Percentiles rank a stretch among this genome's conserved stretches.
Conservation (phyloP, 129 eudicot genomes). For the Flaveria linearis region DNA sequence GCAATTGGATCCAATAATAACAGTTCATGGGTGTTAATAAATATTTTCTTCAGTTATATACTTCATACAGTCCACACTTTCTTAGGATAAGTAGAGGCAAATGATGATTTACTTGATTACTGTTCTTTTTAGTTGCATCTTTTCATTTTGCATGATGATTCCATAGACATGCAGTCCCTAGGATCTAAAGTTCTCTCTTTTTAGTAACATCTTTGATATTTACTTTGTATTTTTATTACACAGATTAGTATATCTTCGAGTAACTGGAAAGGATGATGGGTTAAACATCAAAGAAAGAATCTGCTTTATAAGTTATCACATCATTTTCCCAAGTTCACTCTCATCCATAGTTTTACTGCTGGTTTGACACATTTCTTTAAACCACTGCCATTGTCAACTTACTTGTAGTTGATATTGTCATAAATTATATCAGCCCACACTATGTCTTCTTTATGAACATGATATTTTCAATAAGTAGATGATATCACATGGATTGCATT, state of each 20-base stretch:
- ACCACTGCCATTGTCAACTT: not conserved
- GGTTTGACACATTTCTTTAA: not conserved
- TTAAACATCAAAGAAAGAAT: slow-evolving; percentile 77
- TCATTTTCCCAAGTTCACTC: slow-evolving; percentile 9
- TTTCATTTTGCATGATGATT: not conserved
- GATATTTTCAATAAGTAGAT: not conserved
- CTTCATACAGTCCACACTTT: not conserved
- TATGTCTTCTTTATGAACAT: not conserved
- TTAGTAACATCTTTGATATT: no score
- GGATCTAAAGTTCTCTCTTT: no score
- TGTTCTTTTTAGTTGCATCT: no score
- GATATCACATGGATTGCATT: not conserved
- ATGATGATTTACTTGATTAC: no score
- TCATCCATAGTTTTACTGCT: not conserved
- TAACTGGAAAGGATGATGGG: slow-evolving; percentile 94
- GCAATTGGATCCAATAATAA: not conserved
- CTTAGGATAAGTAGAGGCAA: not conserved
- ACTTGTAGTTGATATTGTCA: not conserved
- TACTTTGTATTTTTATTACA: no score
- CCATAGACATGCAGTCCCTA: no score
- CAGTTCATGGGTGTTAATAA: slow-evolving; percentile 3
- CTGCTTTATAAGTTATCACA: slow-evolving; percentile 61
- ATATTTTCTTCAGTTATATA: slow-evolving; percentile 3
- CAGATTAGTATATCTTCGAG: slow-evolving; percentile 52
- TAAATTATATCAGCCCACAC: not conserved